These are phyloP conservation scores for Penicillium ucsense DNA, from an alignment of 495 filamentous ascomycete genomes.

Conservation along the genomic window DNA sequence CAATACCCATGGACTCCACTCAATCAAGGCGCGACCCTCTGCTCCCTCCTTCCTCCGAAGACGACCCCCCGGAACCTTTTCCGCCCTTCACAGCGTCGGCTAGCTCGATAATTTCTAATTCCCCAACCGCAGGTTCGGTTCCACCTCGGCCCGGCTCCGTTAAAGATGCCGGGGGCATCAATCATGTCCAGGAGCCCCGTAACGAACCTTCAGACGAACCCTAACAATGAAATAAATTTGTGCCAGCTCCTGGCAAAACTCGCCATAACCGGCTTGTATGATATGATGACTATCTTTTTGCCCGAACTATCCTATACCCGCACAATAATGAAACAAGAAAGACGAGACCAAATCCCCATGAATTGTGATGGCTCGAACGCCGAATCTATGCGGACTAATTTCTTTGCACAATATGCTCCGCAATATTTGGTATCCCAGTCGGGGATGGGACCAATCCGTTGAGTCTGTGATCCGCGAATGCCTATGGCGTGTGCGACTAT, in stretches of 20 bases:
- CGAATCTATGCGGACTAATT: too few species aligned
- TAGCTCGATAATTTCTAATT: conserved; percentile 1
- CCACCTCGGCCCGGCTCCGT: conserved; percentile 7
- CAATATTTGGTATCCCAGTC: too few species aligned
- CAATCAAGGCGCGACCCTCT: conserved; percentile 8
- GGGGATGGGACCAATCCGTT: too few species aligned
- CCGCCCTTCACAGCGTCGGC: conserved; percentile 19
- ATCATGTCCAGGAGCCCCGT: neutral
- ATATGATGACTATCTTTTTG: conserved; percentile 22
- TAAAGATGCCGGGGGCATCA: neutral
- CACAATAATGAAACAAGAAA: neutral
- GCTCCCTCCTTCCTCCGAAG: conserved; percentile 6
- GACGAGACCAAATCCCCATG: too few species aligned
- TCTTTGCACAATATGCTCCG: too few species aligned
- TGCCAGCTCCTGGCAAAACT: neutral
- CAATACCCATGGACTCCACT: neutral
- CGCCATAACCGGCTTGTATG: conserved; percentile 13
- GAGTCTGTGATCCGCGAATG: too few species aligned
- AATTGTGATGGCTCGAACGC: too few species aligned
- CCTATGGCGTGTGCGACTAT: too few species aligned
- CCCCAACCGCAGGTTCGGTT: neutral
- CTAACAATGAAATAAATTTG: neutral
- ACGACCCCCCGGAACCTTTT: conserved; percentile 29
- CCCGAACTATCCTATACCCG: conserved; percentile 14
- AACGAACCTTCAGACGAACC: neutral